phyloP scores from a whole-genome alignment of 2,329 filamentous ascomycete species.

The Hypoxylon sp. region DNA sequence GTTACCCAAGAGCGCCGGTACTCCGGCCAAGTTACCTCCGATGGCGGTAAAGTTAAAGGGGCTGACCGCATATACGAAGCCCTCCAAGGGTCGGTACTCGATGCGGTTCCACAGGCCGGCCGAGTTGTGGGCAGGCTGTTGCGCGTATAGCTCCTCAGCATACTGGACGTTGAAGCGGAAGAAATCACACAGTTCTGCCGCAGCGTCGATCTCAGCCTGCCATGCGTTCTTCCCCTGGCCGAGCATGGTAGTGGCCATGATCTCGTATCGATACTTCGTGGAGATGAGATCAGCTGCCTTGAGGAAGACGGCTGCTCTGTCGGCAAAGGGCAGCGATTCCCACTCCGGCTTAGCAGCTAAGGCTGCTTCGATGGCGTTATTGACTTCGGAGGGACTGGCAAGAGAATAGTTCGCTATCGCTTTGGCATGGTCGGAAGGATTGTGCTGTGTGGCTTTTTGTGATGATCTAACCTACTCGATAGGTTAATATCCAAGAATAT shows the following conservation, averaged over 20 bases:
- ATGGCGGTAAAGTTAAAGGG: conserved; percentile 99
- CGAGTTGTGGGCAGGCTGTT: conserved; percentile 88
- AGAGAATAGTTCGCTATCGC: conserved; percentile 88
- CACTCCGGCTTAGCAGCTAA: conserved; percentile 88
- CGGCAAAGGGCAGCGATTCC: conserved; percentile 89
- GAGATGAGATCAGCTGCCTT: conserved; percentile 94
- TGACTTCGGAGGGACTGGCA: conserved; percentile 82
- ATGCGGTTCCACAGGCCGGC: conserved; percentile 91
- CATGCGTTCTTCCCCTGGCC: conserved; percentile 98
- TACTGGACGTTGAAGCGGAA: conserved; percentile 95
- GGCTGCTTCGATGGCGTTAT: conserved; percentile 84
- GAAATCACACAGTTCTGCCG: conserved; percentile 93
- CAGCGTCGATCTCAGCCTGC: conserved; percentile 98
- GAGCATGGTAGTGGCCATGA: conserved; percentile 96
- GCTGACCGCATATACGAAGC: conserved; percentile 93
- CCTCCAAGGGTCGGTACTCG: conserved; percentile 91
- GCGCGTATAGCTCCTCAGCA: conserved; percentile 88
- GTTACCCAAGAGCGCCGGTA: conserved; percentile 91
- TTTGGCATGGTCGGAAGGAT: conserved; percentile 84
- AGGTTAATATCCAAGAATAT: conserved; percentile 33
- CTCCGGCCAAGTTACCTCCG: conserved; percentile 85
- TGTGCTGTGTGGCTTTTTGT: conserved; percentile 77
- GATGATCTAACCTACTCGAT: conserved; percentile 74
- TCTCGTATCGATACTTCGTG: conserved; percentile 94
- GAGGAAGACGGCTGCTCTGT: conserved; percentile 92